A percentile compares a stretch with the other conserved stretches of the same genome.
Evolutionary conservation across 2,329 filamentous ascomycete genomes (phyloP).

Genomic region (Scedosporium boydii): DNA sequence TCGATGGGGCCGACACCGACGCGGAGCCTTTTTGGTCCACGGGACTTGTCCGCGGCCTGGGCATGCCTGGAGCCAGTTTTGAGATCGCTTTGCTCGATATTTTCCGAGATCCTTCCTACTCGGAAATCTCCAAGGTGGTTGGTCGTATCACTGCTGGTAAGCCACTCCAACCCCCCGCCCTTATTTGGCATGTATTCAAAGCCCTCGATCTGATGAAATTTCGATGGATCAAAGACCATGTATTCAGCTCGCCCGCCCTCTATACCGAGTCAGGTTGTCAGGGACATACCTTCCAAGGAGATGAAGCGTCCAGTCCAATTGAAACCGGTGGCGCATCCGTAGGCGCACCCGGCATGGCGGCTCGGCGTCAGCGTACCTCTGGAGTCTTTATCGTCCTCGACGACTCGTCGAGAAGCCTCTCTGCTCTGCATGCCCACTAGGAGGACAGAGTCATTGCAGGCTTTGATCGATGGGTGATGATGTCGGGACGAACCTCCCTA

Average conservation of each 20-base stretch:
- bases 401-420: conserved; percentile 16
- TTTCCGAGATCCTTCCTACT: conserved; percentile 28
- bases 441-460: conserved; percentile 24
- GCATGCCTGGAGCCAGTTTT: conserved; percentile 42
- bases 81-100: conserved; percentile 43
- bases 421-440: conserved; percentile 25
- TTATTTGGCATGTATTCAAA: no score
- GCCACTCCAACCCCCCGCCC: no score
- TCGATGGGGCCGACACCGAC: no score
- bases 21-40: conserved; percentile 22
- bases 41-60: conserved; percentile 35
- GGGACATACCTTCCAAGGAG: no score
- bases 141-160: no score
- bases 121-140: not conserved
- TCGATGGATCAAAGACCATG: no score
- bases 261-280: not conserved
- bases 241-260: not conserved
- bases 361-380: not conserved
- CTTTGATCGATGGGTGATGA: conserved; percentile 22
- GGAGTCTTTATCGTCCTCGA: conserved; percentile 23
- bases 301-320: no score
- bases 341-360: not conserved
- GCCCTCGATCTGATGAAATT: no score
- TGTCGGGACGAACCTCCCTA: conserved; percentile 1
- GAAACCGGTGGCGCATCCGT: not conserved